Percentiles rank a stretch among this genome's conserved stretches.
Conservation (phyloP, 495 filamentous ascomycete genomes). For the Penicillium samsonianum region DNA sequence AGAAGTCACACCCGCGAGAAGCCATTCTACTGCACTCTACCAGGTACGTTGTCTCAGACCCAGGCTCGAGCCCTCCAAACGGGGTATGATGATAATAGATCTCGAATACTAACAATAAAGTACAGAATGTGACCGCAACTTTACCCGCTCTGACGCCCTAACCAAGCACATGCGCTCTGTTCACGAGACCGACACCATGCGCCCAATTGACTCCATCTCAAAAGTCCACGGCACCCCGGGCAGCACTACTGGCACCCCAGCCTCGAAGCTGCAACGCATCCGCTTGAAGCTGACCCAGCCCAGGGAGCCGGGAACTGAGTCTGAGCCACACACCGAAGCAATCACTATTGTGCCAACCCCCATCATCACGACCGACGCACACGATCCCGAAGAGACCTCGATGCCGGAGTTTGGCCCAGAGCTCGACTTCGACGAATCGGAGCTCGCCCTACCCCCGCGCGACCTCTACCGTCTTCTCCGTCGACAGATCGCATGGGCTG, state of each 20-base stretch:
- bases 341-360: constrained; percentile 52
- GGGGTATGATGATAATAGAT: background rate
- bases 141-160: constrained; percentile 93
- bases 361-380: constrained; percentile 34
- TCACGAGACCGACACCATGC: constrained; percentile 91
- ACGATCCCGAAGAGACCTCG: constrained; percentile 52
- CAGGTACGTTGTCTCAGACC: constrained; percentile 58
- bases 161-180: constrained; percentile 99
- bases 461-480: constrained; percentile 74
- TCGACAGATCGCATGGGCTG: constrained; percentile 78
- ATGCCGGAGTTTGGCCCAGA: constrained; percentile 42
- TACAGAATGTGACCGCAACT: constrained; percentile 91
- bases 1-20: constrained; percentile 96
- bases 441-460: constrained; percentile 66
- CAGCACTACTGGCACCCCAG: constrained; percentile 43
- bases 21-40: constrained; percentile 92
- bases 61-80: background rate
- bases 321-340: constrained; percentile 54
- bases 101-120: constrained; percentile 1
- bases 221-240: constrained; percentile 46
- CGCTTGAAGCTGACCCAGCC: constrained; percentile 63
- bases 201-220: constrained; percentile 82
- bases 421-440: constrained; percentile 64
- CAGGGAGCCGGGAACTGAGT: constrained; percentile 43
- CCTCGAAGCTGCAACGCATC: constrained; percentile 61